Percentiles rank a stretch among this genome's conserved stretches.
These are phyloP conservation scores for Parafenestella ontariensis DNA, from an alignment of 2,329 filamentous ascomycete species.

Conservation along the genomic window DNA sequence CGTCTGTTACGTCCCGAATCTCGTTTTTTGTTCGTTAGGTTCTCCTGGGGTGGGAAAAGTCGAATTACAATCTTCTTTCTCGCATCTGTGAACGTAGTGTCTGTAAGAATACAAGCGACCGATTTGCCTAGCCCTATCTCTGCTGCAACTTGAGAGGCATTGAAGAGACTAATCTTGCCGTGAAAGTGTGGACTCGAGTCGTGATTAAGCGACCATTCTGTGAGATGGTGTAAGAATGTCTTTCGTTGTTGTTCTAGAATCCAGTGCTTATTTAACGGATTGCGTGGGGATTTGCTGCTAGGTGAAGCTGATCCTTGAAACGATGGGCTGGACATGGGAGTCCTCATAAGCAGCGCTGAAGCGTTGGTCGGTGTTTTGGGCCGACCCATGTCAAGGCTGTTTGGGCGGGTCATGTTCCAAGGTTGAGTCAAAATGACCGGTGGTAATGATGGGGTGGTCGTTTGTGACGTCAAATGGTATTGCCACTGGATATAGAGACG, in stretches of 20 bases:
- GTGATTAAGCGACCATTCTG: slow-evolving; percentile 35
- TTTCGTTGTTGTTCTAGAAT: slow-evolving; percentile 26
- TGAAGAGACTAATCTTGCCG: slow-evolving; percentile 32
- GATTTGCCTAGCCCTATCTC: slow-evolving; percentile 32
- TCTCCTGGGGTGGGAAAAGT: slow-evolving; percentile 31
- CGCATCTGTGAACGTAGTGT: slow-evolving; percentile 17
- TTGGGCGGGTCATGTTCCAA: slow-evolving; percentile 14
- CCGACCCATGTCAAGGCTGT: slow-evolving; percentile 5
- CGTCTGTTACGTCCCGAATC: background rate
- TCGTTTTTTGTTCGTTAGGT: background rate
- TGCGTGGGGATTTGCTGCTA: slow-evolving; percentile 15
- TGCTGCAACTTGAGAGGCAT: slow-evolving; percentile 6
- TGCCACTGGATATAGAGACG: background rate
- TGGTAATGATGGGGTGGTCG: slow-evolving; percentile 1
- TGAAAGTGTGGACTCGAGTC: slow-evolving; percentile 40
- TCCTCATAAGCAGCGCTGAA: background rate
- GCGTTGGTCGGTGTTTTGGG: slow-evolving; percentile 10
- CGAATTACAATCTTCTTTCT: slow-evolving; percentile 32
- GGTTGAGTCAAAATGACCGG: slow-evolving; percentile 1
- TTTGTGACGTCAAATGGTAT: background rate
- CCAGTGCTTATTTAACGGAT: slow-evolving; percentile 23
- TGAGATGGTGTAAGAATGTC: slow-evolving; percentile 30
- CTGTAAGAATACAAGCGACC: slow-evolving; percentile 34
- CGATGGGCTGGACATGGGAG: background rate
- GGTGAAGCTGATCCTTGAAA: slow-evolving; percentile 3